Conservation (phyloP, 1,139 yeast genomes). For the Debaryomyces singareniensis region DNA sequence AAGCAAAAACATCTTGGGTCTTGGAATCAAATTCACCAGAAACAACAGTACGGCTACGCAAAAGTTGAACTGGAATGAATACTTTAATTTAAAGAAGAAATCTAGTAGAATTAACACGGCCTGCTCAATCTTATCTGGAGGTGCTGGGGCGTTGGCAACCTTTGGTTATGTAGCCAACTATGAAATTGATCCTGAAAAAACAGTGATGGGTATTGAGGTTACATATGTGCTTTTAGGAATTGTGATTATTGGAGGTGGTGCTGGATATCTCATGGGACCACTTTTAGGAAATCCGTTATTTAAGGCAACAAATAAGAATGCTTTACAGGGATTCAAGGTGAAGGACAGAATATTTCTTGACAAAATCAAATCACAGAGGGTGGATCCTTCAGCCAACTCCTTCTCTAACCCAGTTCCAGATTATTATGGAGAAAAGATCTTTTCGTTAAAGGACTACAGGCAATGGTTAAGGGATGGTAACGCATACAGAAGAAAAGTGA, state of each 20-base stretch:
- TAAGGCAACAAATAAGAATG: conserved; percentile 44
- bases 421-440: conserved; percentile 93
- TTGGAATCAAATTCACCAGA: conserved; percentile 10
- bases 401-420: conserved; percentile 96
- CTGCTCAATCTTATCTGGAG: conserved; percentile 63
- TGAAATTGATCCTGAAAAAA: conserved; percentile 78
- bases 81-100: conserved; percentile 66
- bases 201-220: conserved; percentile 82
- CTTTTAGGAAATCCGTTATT: conserved; percentile 68
- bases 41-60: conserved; percentile 12
- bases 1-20: too few species aligned
- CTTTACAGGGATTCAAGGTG: conserved; percentile 38
- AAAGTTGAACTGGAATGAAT: conserved; percentile 65
- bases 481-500: conserved; percentile 80
- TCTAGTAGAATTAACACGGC: conserved; percentile 65
- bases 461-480: conserved; percentile 96
- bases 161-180: conserved; percentile 74
- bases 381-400: conserved; percentile 89
- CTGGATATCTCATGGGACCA: conserved; percentile 85
- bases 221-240: conserved; percentile 68
- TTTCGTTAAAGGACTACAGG: conserved; percentile 77
- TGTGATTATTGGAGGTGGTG: conserved; percentile 60
- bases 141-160: conserved; percentile 63
- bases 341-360: conserved; percentile 72
- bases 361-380: conserved; percentile 72